Evolutionary conservation across 2,329 filamentous ascomycete genomes (phyloP), one percentile per base, ranked within the genome.

Genomic region (Penicillium vulpinum): DNA sequence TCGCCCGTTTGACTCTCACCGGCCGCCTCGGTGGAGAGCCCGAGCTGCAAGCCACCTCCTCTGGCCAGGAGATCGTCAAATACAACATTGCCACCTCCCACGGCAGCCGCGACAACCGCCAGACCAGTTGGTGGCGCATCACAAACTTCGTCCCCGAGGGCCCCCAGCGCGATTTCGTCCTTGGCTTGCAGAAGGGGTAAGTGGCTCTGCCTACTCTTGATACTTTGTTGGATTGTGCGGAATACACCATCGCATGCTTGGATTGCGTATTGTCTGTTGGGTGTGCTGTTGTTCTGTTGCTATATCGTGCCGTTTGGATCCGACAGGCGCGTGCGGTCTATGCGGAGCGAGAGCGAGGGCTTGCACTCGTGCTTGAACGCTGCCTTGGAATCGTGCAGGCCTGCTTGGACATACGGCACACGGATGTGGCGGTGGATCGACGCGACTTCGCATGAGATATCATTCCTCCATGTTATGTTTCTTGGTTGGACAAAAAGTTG

Each of bases 71-170:
- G 62, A 70, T 96, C 57, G 72, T 97, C 70, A 85, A 84, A 67
- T 97, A 96, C 74, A 79, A 86, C 5, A 79, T 99, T 61, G 92
- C 85, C 50, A 89, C 86, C 68, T 87, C 80, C 74, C 75, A 73
- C 58, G 91, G 91, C 15, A 77, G 81, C 59, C 80, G 78, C 63
- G 88, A 93, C 16, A 89, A 90, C 76, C 82, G 85, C 70, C 83
- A 86, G 72, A 90, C 89, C 29, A 94, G 88, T 81, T 97, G 90
- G 89, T 97, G 95, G 83, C 83, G 82, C 56, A 81, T 97, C 54
- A 81, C 86, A 33, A 86, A 82, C 78, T 97, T 97, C 73, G 67
- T 78, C 51, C 78, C 80, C 15, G 86, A 90, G 62, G 90, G 73
- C n/a, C 76, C 83, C 48, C 81, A 83, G 72, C 87, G 88, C 70